Percentiles rank a stretch among this genome's conserved stretches.
These are phyloP conservation scores for Multifurca ochricompacta DNA, from an alignment of 768 basidiomycete genomes.

Conservation along the genomic window DNA sequence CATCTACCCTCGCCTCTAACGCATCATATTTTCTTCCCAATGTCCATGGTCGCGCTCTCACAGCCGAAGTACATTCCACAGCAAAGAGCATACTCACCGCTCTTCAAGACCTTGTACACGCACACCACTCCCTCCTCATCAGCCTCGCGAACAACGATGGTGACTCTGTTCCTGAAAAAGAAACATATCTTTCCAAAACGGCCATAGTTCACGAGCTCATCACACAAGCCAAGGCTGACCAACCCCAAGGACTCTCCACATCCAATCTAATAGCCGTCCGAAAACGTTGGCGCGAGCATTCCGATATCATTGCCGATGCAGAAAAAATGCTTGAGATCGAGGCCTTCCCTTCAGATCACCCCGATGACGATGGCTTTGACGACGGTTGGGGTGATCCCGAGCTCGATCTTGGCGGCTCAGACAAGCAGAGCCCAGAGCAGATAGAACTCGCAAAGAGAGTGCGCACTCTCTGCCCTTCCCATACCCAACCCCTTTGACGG, in stretches of 20 bases:
- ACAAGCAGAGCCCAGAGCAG: conserved; percentile 4
- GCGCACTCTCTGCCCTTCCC: neutral
- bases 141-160: neutral
- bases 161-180: conserved; percentile 21
- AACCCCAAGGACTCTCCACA: conserved; percentile 15
- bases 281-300: conserved; percentile 21
- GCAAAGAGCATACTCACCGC: conserved; percentile 13
- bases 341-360: neutral
- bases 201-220: conserved; percentile 58
- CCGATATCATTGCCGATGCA: conserved; percentile 14
- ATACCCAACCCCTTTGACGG: neutral
- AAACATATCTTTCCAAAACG: conserved; percentile 49
- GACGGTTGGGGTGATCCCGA: conserved; percentile 19
- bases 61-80: conserved; percentile 21
- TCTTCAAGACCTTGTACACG: conserved; percentile 13
- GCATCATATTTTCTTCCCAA: conserved; percentile 11
- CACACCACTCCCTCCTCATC: conserved; percentile 12
- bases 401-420: neutral
- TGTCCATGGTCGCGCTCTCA: conserved; percentile 18
- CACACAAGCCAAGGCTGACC: conserved; percentile 33
- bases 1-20: conserved; percentile 19
- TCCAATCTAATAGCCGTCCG: conserved; percentile 23
- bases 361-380: neutral
- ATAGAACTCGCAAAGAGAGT: conserved; percentile 15
- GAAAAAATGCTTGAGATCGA: conserved; percentile 5